phyloP scores from a whole-genome alignment of 352 stramenopile genomes.

The Phytophthora cactorum region DNA sequence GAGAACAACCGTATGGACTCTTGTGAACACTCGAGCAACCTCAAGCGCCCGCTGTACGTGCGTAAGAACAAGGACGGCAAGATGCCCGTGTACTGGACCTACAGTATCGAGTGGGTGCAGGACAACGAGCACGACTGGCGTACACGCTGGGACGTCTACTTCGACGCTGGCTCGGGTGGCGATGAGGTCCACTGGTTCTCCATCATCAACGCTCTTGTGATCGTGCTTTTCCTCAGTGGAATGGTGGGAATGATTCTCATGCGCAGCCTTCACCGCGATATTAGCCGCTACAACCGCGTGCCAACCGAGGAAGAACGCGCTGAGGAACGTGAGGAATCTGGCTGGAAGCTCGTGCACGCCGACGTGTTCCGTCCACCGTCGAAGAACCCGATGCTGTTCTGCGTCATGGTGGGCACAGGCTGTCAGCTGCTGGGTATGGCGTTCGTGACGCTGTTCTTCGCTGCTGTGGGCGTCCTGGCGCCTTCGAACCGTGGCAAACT shows the following conservation, averaged over 20 bases:
- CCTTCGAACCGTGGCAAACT: conserved; percentile 98
- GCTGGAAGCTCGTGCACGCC: conserved; percentile 99
- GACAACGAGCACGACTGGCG: conserved; percentile 97
- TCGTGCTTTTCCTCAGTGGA: conserved; percentile 98
- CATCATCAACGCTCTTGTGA: conserved; percentile 99
- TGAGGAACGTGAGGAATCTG: conserved; percentile 97
- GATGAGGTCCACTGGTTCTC: conserved; percentile 99
- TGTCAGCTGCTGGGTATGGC: conserved; percentile 97
- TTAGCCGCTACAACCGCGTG: conserved; percentile 97
- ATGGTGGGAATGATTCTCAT: conserved; percentile 99
- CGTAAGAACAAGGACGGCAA: conserved; percentile 86
- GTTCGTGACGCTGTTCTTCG: conserved; percentile 97
- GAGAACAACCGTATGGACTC: conserved; percentile 73
- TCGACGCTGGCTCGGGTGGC: conserved; percentile 89
- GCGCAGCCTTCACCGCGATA: conserved; percentile 98
- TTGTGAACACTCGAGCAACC: conserved; percentile 76
- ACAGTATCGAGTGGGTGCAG: conserved; percentile 97
- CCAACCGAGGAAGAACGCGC: conserved; percentile 96
- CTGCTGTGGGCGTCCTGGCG: conserved; percentile 95
- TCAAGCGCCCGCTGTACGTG: conserved; percentile 76
- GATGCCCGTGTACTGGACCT: conserved; percentile 94
- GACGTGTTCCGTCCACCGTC: conserved; percentile 98
- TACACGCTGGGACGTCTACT: conserved; percentile 99
- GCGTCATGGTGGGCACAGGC: conserved; percentile 97
- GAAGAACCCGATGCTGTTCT: conserved; percentile 96